Evolutionary conservation across 108 stramenopile species (phyloP), one percentile per base, ranked within the genome.

Genomic region (Cyclotella cryptica): DNA sequence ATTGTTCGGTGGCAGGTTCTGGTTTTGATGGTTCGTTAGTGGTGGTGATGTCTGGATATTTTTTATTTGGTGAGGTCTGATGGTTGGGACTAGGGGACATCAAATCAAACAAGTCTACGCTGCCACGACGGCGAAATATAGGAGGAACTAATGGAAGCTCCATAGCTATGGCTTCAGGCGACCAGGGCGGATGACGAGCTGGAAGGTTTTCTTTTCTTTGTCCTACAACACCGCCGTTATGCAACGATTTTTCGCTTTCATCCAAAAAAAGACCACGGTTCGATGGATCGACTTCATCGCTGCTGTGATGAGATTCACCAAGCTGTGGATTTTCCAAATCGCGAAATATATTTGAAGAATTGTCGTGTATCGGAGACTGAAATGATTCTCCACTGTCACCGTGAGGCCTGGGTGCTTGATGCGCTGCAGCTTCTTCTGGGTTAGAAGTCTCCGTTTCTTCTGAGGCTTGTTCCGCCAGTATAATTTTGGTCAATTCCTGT

Each of bases 401-500:
- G 12, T 61, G 14, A 13, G 4, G 29, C 12, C 7, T 61, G 5
- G 39, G 53, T 46, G 66, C 44, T 52, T 15, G 44, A 35, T 6
- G n/a, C 42, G 27, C 22, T 53, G 19, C 43, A 52, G 11, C 19
- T 49, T 19, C 58, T 19, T 68, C 67, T 27, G 40, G 15, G 17
- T 28, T 46, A 24, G 66, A 55, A 44, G 71, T 68, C 58, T 83
- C 81, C 47, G 30, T 41, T 61, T 45, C 54, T 13, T 62, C 69
- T 58, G 43, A 57, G 30, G 57, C 46, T 62, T 83, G 81, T 54
- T 76, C 75, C 17, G 75, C 75, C 24, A 83, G 21, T 41, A 83
- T 58, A 30, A 83, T 83, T n/a, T 83, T 83, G 24, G 75, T 72
- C 43, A 83, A 72, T 35, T 83, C 81, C 44, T 28, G 66, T 28